Conservation (phyloP, 768 basidiomycete genomes). For the Russula ochroleuca region DNA sequence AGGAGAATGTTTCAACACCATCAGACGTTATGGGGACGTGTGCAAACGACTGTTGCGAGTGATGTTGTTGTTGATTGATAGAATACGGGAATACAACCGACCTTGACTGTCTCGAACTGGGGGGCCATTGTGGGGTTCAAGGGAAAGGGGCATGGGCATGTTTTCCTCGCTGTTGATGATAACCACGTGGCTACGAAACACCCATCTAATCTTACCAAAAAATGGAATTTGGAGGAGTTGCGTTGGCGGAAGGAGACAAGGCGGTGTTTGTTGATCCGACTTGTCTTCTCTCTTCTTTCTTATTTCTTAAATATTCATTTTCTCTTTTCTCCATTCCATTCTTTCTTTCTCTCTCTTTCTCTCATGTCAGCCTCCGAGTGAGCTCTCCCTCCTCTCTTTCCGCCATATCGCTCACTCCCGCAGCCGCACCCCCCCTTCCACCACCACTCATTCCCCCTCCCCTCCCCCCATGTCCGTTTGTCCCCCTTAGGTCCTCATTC, state of each 20-base stretch:
- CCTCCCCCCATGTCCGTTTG: slow-evolving; percentile 7
- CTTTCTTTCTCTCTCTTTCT: not conserved
- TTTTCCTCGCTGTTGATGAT: not conserved
- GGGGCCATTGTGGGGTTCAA: slow-evolving; percentile 42
- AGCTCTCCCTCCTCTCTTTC: not conserved
- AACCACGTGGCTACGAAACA: slow-evolving; percentile 18
- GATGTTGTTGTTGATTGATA: slow-evolving; percentile 10
- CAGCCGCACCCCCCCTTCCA: slow-evolving; percentile 11
- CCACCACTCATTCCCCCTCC: not conserved
- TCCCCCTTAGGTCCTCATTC: too few species aligned
- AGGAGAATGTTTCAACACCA: slow-evolving; percentile 75
- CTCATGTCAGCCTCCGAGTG: slow-evolving; percentile 23
- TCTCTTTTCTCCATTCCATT: not conserved
- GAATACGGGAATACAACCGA: slow-evolving; percentile 31
- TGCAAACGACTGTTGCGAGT: slow-evolving; percentile 63
- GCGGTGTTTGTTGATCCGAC: slow-evolving; percentile 10
- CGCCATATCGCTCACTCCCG: not conserved
- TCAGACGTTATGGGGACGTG: slow-evolving; percentile 72
- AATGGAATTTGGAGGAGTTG: not conserved
- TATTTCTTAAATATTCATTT: not conserved
- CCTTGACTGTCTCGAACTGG: slow-evolving; percentile 67
- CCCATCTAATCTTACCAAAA: not conserved
- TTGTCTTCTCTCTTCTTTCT: not conserved
- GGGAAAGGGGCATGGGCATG: slow-evolving; percentile 14
- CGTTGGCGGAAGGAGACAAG: not conserved